phyloP scores from a whole-genome alignment of 1,284 basidiomycete species.

The Wolfiporia cocos region DNA sequence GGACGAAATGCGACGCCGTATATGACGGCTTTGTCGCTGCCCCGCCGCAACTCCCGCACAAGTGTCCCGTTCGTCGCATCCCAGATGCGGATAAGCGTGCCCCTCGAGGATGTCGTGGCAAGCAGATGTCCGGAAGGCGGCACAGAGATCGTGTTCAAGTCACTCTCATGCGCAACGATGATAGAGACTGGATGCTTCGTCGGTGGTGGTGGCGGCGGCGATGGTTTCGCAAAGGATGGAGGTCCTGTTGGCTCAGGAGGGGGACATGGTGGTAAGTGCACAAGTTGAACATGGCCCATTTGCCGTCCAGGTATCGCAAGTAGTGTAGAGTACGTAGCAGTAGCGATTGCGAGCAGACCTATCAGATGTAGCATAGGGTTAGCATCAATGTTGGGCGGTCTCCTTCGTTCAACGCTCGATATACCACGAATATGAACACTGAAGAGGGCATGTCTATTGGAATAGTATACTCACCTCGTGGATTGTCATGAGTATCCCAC shows the following conservation, averaged over 20 bases:
- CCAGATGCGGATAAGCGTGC: conserved; percentile 90
- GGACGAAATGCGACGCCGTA: conserved; percentile 81
- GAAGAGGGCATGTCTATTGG: too few relatives aligned
- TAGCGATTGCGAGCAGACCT: conserved; percentile 85
- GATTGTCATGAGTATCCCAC: conserved; percentile 90
- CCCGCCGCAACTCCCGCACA: conserved; percentile 78
- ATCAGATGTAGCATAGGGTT: conserved; percentile 8
- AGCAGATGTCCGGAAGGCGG: conserved; percentile 77
- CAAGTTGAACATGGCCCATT: conserved; percentile 85
- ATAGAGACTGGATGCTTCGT: conserved; percentile 71
- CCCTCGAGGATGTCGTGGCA: conserved; percentile 81
- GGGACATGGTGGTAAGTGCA: conserved; percentile 79
- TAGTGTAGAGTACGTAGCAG: conserved; percentile 71
- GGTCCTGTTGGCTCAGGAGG: conserved; percentile 45
- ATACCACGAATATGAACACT: too few relatives aligned
- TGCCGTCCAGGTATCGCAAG: conserved; percentile 87
- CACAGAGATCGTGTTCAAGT: conserved; percentile 73
- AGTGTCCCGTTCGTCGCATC: conserved; percentile 73
- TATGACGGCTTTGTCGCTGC: conserved; percentile 88
- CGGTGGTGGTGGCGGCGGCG: conserved; percentile 46
- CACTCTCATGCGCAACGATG: conserved; percentile 80
- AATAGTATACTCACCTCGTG: conserved; percentile 52
- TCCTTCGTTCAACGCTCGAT: too few relatives aligned
- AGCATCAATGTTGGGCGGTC: too few relatives aligned
- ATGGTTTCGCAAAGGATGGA: conserved; percentile 38